Evolutionary conservation across 2,329 filamentous ascomycete genomes (phyloP), one percentile per base, ranked within the genome.

Genomic region (Erysiphe pulchra): DNA sequence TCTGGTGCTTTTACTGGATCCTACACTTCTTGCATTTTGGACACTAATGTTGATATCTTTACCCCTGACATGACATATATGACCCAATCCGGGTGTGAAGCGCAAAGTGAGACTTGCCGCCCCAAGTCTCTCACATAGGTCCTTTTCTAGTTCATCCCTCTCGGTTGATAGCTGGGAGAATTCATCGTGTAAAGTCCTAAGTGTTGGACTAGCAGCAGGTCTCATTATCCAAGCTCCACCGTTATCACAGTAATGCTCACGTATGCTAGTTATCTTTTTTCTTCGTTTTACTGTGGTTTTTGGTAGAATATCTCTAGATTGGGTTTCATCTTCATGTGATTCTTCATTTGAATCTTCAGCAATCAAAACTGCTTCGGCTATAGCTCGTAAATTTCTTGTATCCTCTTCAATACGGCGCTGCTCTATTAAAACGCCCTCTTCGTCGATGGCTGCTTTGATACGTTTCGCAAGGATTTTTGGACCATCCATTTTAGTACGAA

Each of bases 41-140:
- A 62, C 51, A 40, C 49, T 47, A 4, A 53, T 48, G 16, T 48
- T 53, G 9, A 71, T 65, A 54, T 90, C 80, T 58, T 80, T 86
- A 32, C 84, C 84, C 60, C 79, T 90, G 54, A 95, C 71, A 58
- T 95, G 86, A 54, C 81, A 86, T 55, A 92, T 81, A 59, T 98
- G 83, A 9, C 90, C 87, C 1, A 93, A 69, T 13, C 77, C 79
- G 0, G 87, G 80, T 1, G 79, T 84, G 80, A 85, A 95, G 54
- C 79, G 81, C 17, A 98, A 69, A 0, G 75, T 80, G 39, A 95
- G 68, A 48, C 70, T 77, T 6, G 73, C 61, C 11, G 75, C 74
- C 47, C 62, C 60, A 39, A 87, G 67, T 5, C 71, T 66, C 12
- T 69, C 59, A 45, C 76, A 73, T 18, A 95, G 66, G 4, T 62